Percentiles rank a stretch among this genome's conserved stretches.
Evolutionary conservation across 78 protist species (phyloP).

Genomic region (Protostelium mycophagum): DNA sequence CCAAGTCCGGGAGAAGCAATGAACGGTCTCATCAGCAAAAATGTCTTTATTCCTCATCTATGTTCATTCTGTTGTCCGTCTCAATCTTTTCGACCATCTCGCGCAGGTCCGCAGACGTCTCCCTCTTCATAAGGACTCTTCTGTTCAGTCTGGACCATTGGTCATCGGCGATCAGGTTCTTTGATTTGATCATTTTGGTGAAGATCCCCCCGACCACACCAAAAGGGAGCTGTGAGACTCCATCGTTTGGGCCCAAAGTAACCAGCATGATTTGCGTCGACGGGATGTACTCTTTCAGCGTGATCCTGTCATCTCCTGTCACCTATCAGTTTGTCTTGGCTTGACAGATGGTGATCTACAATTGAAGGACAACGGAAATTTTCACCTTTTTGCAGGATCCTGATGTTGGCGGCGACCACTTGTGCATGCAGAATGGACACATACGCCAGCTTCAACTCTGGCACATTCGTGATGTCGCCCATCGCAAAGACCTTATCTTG

Average conservation of each 20-base stretch:
- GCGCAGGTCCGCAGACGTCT: too few relatives aligned
- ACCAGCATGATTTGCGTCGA: background rate
- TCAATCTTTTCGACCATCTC: too few relatives aligned
- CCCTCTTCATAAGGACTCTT: background rate
- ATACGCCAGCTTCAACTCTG: slow-evolving; percentile 34
- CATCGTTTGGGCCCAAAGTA: background rate
- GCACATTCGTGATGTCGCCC: slow-evolving; percentile 51
- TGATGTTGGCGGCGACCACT: slow-evolving; percentile 15
- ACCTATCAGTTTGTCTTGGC: too few relatives aligned
- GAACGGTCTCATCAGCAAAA: too few relatives aligned
- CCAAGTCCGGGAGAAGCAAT: too few relatives aligned
- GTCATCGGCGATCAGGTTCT: background rate
- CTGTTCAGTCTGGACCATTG: background rate
- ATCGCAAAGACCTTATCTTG: slow-evolving; percentile 56
- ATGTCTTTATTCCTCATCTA: too few relatives aligned
- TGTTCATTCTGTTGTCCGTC: too few relatives aligned
- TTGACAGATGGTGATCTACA: too few relatives aligned
- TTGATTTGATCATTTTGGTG: background rate
- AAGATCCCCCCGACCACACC: background rate
- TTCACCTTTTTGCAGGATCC: background rate
- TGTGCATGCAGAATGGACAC: slow-evolving; percentile 14
- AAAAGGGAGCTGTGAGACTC: background rate
- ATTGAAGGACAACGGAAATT: too few relatives aligned
- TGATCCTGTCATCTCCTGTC: background rate
- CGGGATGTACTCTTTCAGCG: background rate